These are phyloP conservation scores for Fremontodendron californicum DNA, from an alignment of 345 rosid genomes.

Conservation along the genomic window DNA sequence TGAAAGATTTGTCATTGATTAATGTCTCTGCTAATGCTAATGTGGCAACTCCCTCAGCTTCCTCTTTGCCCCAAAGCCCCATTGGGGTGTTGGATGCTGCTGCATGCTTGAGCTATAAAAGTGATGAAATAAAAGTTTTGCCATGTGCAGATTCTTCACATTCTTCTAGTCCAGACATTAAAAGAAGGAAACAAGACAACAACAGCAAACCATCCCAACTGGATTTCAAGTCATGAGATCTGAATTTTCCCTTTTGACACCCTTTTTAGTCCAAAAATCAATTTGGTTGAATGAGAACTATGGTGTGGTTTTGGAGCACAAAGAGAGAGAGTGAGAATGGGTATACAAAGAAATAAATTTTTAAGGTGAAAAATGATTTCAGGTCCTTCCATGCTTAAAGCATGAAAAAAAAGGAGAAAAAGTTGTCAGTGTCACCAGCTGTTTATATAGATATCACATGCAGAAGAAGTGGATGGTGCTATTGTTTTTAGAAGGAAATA, in stretches of 20 bases:
- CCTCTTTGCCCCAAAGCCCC: slow-evolving; percentile 48
- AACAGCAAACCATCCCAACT: slow-evolving; percentile 8
- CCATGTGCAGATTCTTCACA: slow-evolving; percentile 58
- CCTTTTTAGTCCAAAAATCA: slow-evolving; percentile 14
- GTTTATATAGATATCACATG: slow-evolving; percentile 16
- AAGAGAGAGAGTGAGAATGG: not conserved
- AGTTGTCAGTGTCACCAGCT: slow-evolving; percentile 9
- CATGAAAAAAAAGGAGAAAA: slow-evolving; percentile 1
- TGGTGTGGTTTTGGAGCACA: slow-evolving; percentile 22
- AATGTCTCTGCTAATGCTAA: slow-evolving; percentile 15
- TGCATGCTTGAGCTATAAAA: slow-evolving; percentile 67
- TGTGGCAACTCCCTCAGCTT: slow-evolving; percentile 19
- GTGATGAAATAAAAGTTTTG: slow-evolving; percentile 58
- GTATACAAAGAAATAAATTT: not conserved
- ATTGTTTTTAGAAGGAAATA: not conserved
- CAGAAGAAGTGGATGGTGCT: not conserved
- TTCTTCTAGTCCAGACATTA: slow-evolving; percentile 33
- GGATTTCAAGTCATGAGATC: slow-evolving; percentile 27
- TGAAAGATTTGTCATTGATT: slow-evolving; percentile 39
- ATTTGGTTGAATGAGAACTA: slow-evolving; percentile 28
- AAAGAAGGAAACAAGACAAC: slow-evolving; percentile 36
- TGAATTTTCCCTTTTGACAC: slow-evolving; percentile 5
- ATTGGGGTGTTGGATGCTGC: slow-evolving; percentile 72
- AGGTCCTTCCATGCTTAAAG: slow-evolving; percentile 14
- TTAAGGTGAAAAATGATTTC: slow-evolving; percentile 5